Conservation (phyloP, 2,329 filamentous ascomycete genomes). For the Dactylellina cionopaga region DNA sequence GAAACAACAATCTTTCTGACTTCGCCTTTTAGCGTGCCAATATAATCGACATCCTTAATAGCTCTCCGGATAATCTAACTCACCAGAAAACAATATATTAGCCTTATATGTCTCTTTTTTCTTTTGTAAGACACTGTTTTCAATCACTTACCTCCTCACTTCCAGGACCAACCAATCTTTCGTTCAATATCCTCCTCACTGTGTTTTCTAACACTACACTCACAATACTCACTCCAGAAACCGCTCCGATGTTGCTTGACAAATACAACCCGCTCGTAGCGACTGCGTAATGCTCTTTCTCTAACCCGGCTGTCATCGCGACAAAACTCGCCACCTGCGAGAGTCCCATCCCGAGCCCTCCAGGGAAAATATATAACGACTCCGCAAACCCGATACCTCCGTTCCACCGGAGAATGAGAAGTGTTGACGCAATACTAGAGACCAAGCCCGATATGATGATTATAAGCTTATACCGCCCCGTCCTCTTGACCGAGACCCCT, state of each 20-base stretch:
- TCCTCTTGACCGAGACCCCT: conserved; percentile 69
- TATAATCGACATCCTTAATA: conserved; percentile 42
- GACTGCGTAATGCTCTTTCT: conserved; percentile 42
- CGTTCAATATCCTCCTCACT: conserved; percentile 18
- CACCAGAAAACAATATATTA: neutral
- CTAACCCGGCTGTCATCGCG: conserved; percentile 42
- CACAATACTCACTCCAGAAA: conserved; percentile 43
- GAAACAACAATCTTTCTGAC: conserved; percentile 29
- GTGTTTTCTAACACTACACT: conserved; percentile 41
- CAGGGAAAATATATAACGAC: conserved; percentile 70
- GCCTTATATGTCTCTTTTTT: too few relatives aligned
- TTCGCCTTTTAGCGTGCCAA: conserved; percentile 14
- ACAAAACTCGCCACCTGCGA: conserved; percentile 47
- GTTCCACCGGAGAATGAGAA: conserved; percentile 66
- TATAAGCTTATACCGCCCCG: conserved; percentile 70
- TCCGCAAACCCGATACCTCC: conserved; percentile 68
- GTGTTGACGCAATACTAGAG: conserved; percentile 29
- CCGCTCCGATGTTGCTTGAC: conserved; percentile 26
- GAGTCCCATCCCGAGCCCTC: conserved; percentile 64
- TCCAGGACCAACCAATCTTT: conserved; percentile 21
- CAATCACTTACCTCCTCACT: conserved; percentile 26
- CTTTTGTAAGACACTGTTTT: neutral
- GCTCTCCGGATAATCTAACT: conserved; percentile 38
- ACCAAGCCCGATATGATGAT: conserved; percentile 63
- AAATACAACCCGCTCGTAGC: conserved; percentile 41